Base-by-base conservation (phyloP, 163 green algal species). In the Prototheca stagnorum region DNA sequence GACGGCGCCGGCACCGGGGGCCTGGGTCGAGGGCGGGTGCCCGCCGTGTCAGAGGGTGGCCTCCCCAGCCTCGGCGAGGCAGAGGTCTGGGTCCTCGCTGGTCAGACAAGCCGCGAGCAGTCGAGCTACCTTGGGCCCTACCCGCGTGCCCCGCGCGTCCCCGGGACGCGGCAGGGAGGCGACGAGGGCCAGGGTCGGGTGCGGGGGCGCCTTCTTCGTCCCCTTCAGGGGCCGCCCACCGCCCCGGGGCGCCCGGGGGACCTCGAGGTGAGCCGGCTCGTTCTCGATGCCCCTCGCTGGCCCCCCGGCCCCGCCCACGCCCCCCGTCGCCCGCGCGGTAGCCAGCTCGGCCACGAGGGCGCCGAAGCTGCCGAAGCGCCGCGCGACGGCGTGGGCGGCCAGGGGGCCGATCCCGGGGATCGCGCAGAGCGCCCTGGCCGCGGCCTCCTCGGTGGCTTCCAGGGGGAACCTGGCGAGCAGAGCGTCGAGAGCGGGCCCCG, bases 281-380 rank as follows among this genome's bases (percentile, higher is more conserved):
- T n/a, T n/a, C n/a, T n/a, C n/a, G n/a, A n/a, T n/a, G n/a, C n/a
- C n/a, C n/a, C n/a, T 43, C 17, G 17, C 9, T 1, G 14, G 1
- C 36, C 36, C 6, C 17, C 21, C 7, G 9, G 36, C 36, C 33
- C 33, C 19, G 16, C 41, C 20, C 41, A 5, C 6, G 15, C 29
- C 41, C 5, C 5, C 17, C 6, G 4, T 9, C 41, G 17, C 19
- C 41, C 33, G 23, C 24, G 25, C 24, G 14, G 5, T 15, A 27
- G 7, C 24, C 43, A 49, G 43, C 43, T 41, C 28, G 28, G 40
- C 45, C 27, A 51, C 26, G 15, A 42, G 27, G n/a, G 28, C 20
- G 21, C 40, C 40, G 8, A 47, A 8, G 40, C n/a, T 28, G 40
- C 40, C 40, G 29, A 47, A 47, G 8, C 19, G 17, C 11, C 5